Evolutionary conservation across 108 stramenopile genomes (phyloP).

Genomic region (Craspedostauros australis): DNA sequence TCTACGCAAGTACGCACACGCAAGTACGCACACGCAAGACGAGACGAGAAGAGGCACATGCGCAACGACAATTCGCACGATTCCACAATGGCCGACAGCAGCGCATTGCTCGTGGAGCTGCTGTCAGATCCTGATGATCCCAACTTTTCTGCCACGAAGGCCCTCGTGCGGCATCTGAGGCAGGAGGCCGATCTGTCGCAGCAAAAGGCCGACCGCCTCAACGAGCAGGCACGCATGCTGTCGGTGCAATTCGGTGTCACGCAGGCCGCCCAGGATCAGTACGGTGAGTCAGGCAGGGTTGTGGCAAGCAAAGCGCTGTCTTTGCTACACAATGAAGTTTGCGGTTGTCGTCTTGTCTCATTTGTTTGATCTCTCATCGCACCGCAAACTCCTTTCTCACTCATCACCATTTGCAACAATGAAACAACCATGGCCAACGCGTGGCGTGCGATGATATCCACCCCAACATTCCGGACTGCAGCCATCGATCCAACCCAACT

Average conservation of each 20-base stretch:
- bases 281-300: conserved; percentile 16
- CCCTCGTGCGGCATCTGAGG: conserved; percentile 28
- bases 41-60: too few species aligned
- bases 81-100: too few species aligned
- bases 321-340: not conserved
- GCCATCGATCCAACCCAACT: conserved; percentile 18
- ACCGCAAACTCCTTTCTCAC: not conserved
- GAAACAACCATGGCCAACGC: not conserved
- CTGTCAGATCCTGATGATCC: too few species aligned
- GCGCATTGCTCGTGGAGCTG: too few species aligned
- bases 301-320: not conserved
- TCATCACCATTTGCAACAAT: not conserved
- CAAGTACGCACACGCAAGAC: too few species aligned
- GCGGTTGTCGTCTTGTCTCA: not conserved
- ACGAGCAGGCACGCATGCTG: conserved; percentile 27
- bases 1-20: too few species aligned
- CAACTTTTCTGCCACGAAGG: conserved; percentile 9
- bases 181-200: conserved; percentile 37
- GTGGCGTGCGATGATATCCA: not conserved
- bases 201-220: conserved; percentile 29
- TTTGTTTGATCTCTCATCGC: not conserved
- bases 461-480: not conserved
- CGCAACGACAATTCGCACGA: too few species aligned
- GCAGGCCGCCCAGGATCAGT: conserved; percentile 11
- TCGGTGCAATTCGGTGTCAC: conserved; percentile 28